Conservation (phyloP, 2,329 filamentous ascomycete genomes). For the Pestalotiopsis sp. region DNA sequence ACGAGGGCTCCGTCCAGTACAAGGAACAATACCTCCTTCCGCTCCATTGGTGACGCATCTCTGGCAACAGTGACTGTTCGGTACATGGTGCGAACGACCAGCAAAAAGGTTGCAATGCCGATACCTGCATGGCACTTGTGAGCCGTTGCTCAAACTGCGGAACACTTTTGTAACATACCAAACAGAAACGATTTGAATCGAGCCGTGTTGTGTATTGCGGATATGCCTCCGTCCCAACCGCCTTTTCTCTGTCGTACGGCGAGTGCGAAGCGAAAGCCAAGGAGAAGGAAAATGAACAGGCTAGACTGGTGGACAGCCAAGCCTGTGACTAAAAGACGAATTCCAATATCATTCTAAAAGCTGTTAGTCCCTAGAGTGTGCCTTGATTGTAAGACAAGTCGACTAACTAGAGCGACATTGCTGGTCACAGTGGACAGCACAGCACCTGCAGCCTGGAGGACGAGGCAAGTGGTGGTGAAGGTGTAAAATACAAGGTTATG, state of each 20-base stretch:
- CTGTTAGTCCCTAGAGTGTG: conserved; percentile 26
- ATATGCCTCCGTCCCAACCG: conserved; percentile 39
- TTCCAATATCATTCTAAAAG: conserved; percentile 27
- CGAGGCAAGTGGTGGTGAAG: conserved; percentile 21
- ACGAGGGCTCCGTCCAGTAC: conserved; percentile 29
- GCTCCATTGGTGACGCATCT: conserved; percentile 24
- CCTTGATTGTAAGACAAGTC: neutral
- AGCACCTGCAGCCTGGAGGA: conserved; percentile 42
- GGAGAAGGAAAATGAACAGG: conserved; percentile 38
- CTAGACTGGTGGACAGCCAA: conserved; percentile 44
- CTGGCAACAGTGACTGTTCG: conserved; percentile 26
- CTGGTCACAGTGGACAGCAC: conserved; percentile 39
- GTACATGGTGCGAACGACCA: conserved; percentile 28
- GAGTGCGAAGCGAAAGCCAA: conserved; percentile 42
- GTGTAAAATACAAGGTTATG: conserved; percentile 27
- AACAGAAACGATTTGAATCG: conserved; percentile 46
- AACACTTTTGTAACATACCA: conserved; percentile 35
- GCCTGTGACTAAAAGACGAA: conserved; percentile 44
- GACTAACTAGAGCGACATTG: conserved; percentile 36
- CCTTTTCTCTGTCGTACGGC: conserved; percentile 38
- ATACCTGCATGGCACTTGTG: conserved; percentile 17
- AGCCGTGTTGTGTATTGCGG: conserved; percentile 40
- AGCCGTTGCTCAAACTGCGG: neutral
- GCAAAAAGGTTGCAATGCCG: conserved; percentile 19
- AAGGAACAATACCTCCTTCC: conserved; percentile 26